Evolutionary conservation across 768 basidiomycete species (phyloP).

Genomic region (Leccinum truebloodii): DNA sequence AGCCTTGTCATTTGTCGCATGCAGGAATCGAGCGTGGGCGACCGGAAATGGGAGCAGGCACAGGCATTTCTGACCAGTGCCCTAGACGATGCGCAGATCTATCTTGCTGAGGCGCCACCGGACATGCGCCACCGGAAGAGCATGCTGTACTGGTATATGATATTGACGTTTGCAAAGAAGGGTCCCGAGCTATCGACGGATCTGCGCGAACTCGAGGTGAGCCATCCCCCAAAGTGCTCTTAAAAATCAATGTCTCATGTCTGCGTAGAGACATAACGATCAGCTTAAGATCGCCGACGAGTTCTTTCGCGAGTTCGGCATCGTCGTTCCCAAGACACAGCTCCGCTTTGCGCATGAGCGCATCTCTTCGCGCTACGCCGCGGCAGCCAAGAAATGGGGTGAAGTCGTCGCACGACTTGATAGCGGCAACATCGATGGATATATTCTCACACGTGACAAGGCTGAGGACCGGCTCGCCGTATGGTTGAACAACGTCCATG

Average conservation of each 20-base stretch:
- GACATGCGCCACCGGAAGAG: conserved; percentile 61
- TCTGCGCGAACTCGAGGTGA: conserved; percentile 52
- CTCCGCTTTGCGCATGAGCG: conserved; percentile 52
- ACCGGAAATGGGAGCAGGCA: conserved; percentile 55
- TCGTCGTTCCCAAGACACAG: conserved; percentile 48
- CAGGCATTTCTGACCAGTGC: conserved; percentile 62
- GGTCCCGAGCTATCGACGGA: conserved; percentile 50
- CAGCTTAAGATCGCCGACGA: conserved; percentile 54
- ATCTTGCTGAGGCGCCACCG: conserved; percentile 54
- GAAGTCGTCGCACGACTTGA: conserved; percentile 40
- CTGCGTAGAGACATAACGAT: conserved; percentile 34
- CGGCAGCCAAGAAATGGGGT: conserved; percentile 49
- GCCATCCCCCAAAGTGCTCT: background rate
- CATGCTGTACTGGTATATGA: conserved; percentile 57
- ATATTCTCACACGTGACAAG: conserved; percentile 36
- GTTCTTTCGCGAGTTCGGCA: conserved; percentile 45
- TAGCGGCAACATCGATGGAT: conserved; percentile 26
- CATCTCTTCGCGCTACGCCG: conserved; percentile 45
- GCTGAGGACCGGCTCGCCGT: conserved; percentile 55
- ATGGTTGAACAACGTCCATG: conserved; percentile 50
- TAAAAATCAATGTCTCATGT: background rate
- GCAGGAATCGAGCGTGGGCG: conserved; percentile 40
- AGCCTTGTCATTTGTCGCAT: conserved; percentile 51
- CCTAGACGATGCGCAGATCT: conserved; percentile 57
- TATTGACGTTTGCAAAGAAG: conserved; percentile 50